Conservation (phyloP, 2,329 filamentous ascomycete species). For the Fusarium brachygibbosum region DNA sequence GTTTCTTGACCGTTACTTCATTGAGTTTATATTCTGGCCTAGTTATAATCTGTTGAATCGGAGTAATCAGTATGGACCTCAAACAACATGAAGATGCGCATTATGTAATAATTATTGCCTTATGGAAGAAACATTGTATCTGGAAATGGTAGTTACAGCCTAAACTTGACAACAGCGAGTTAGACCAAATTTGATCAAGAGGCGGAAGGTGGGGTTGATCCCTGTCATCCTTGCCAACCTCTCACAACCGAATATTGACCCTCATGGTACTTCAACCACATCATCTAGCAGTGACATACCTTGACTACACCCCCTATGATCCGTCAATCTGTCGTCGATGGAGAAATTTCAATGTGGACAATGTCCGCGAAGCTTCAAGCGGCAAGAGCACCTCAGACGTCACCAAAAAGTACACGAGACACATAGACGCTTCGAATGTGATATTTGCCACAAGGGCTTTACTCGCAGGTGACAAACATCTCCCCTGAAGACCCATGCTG, state of each 20-base stretch:
- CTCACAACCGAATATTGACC: background rate
- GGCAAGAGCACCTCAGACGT: constrained; percentile 39
- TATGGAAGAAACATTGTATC: background rate
- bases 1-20: background rate
- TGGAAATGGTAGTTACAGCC: background rate
- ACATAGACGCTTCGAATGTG: constrained; percentile 27
- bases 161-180: background rate
- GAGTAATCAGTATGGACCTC: no score
- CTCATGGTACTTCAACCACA: background rate
- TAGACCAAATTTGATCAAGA: background rate
- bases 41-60: no score
- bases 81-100: no score
- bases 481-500: accelerated
- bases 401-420: constrained; percentile 37
- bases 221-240: background rate
- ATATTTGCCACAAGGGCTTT: constrained; percentile 36
- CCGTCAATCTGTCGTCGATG: background rate
- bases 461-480: constrained; percentile 31
- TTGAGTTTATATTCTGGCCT: no score
- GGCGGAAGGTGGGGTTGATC: background rate
- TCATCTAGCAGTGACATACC: no score
- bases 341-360: constrained; percentile 33
- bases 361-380: constrained; percentile 37
- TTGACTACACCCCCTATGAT: no score
- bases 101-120: no score